Conservation (phyloP, 345 rosid genomes). For the Passiflora organensis region DNA sequence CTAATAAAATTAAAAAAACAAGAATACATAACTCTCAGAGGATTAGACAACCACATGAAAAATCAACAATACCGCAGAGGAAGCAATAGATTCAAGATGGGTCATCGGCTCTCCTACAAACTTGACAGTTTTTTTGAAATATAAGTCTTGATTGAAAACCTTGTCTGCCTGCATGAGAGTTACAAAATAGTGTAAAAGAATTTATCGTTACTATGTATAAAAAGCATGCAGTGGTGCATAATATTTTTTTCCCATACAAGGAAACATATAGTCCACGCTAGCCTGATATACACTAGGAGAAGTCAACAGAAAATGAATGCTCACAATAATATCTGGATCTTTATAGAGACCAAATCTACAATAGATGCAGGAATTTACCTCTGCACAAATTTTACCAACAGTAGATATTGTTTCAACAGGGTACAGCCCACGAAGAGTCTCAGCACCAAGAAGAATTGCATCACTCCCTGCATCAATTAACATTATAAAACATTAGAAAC, state of each 20-base stretch:
- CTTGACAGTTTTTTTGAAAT: constrained; percentile 86
- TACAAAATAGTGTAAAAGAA: too few species aligned
- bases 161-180: constrained; percentile 73
- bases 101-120: constrained; percentile 93
- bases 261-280: too few species aligned
- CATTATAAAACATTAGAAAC: too few species aligned
- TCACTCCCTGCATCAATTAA: constrained; percentile 71
- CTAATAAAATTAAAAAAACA: background rate
- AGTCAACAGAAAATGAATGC: too few species aligned
- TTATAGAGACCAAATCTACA: too few species aligned
- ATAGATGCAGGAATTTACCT: constrained; percentile 36
- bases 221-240: too few species aligned
- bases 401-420: constrained; percentile 86
- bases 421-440: constrained; percentile 87
- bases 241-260: too few species aligned
- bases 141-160: constrained; percentile 87
- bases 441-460: constrained; percentile 99
- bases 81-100: constrained; percentile 94
- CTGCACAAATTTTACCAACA: constrained; percentile 88
- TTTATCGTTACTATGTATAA: too few species aligned
- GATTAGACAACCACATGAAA: too few species aligned
- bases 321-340: too few species aligned
- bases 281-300: too few species aligned
- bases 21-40: too few species aligned
- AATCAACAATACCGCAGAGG: constrained; percentile 70